Conservation (phyloP, 1,284 basidiomycete species). For the Schizophyllum commune region DNA sequence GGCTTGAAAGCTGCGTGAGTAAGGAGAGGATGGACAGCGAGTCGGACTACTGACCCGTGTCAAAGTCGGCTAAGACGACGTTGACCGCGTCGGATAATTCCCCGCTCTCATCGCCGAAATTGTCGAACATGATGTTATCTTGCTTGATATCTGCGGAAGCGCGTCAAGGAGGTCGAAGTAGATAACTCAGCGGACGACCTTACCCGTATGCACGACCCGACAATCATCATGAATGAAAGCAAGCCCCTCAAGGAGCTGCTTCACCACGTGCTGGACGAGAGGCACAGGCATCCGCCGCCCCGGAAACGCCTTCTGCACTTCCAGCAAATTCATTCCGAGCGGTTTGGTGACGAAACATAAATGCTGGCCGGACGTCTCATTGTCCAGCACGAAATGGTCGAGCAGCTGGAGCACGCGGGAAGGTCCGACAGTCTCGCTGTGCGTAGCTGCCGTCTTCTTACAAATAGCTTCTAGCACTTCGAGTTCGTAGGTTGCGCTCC, state of each 20-base stretch:
- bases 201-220: constrained; percentile 2
- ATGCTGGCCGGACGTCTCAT: not conserved
- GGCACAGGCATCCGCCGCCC: not conserved
- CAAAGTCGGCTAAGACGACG: constrained; percentile 5
- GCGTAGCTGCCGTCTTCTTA: not conserved
- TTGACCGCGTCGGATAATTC: not conserved
- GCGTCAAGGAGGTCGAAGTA: not conserved
- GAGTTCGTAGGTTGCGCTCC: not conserved
- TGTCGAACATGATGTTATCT: constrained; percentile 11
- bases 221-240: not conserved
- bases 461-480: not conserved
- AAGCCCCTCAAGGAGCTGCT: constrained; percentile 1
- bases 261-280: not conserved
- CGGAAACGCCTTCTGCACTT: not conserved
- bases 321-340: not conserved
- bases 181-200: not conserved
- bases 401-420: not conserved
- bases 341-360: not conserved
- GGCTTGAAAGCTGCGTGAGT: constrained; percentile 11
- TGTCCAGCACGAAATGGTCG: not conserved
- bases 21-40: constrained; percentile 1
- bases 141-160: constrained; percentile 12
- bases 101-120: not conserved
- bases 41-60: not conserved
- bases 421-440: not conserved